Percentiles rank a stretch among this genome's conserved stretches.
phyloP scores from a whole-genome alignment of 108 stramenopile genomes.

The Skeletonema tropicum region DNA sequence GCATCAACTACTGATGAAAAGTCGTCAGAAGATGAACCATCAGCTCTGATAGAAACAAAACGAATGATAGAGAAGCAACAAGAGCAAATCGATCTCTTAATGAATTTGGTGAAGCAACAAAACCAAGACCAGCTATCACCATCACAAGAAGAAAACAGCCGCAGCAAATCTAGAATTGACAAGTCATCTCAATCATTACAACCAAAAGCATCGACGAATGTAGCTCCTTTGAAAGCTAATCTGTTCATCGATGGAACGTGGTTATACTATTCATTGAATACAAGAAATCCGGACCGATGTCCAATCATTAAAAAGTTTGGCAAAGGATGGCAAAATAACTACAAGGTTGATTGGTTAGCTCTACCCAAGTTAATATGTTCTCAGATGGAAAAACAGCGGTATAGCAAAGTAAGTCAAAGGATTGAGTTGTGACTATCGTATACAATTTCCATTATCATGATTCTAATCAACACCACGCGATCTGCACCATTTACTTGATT shows the following conservation, averaged over 20 bases:
- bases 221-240: conserved; percentile 84
- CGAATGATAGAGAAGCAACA: conserved; percentile 61
- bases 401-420: conserved; percentile 26
- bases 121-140: conserved; percentile 24
- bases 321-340: conserved; percentile 64
- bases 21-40: conserved; percentile 7
- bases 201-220: conserved; percentile 20
- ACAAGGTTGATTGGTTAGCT: conserved; percentile 70
- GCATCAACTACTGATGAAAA: not conserved
- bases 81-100: conserved; percentile 56
- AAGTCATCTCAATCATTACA: conserved; percentile 5
- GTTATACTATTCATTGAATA: conserved; percentile 83
- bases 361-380: conserved; percentile 67
- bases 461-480: not conserved
- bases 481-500: not conserved
- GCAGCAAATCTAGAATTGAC: not conserved
- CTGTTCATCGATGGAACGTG: conserved; percentile 93
- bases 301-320: conserved; percentile 72
- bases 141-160: not conserved
- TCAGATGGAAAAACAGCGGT: conserved; percentile 61
- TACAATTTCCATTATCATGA: not conserved
- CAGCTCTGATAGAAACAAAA: conserved; percentile 39
- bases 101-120: conserved; percentile 44
- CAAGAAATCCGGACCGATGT: conserved; percentile 45
- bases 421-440: not conserved